Conservation (phyloP, 2,329 filamentous ascomycete species). For the Pochonia chlamydosporia region DNA sequence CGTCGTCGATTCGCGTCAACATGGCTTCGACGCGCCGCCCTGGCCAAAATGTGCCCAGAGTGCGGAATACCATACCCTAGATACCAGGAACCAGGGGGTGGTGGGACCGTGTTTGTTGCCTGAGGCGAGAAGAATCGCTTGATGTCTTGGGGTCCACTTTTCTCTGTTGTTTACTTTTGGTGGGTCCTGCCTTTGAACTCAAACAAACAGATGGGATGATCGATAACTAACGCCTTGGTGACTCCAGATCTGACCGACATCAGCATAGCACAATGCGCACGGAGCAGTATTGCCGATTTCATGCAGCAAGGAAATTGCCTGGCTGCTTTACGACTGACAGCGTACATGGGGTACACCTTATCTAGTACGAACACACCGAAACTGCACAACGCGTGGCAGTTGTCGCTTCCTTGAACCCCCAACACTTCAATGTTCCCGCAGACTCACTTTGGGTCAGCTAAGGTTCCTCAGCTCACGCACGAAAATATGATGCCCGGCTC, state of each 20-base stretch:
- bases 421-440: not conserved
- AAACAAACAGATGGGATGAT: not conserved
- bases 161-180: not conserved
- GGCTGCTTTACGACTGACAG: not conserved
- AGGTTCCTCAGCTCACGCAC: not conserved
- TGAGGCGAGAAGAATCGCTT: not conserved
- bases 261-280: not conserved
- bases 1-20: conserved; percentile 18
- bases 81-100: not conserved
- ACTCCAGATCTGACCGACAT: not conserved
- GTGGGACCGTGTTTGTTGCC: conserved; percentile 8
- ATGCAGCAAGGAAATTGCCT: not conserved
- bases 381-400: not conserved
- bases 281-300: too few species aligned
- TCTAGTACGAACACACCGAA: not conserved
- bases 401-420: not conserved
- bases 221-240: not conserved
- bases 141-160: not conserved
- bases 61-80: too few species aligned
- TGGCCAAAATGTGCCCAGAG: not conserved
- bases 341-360: not conserved
- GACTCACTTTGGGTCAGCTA: too few species aligned
- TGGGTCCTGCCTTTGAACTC: not conserved
- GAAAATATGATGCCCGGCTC: too few species aligned
- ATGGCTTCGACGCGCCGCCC: conserved; percentile 10